Conservation (phyloP, 148 eudicot genomes). For the Selenicereus undatus region DNA sequence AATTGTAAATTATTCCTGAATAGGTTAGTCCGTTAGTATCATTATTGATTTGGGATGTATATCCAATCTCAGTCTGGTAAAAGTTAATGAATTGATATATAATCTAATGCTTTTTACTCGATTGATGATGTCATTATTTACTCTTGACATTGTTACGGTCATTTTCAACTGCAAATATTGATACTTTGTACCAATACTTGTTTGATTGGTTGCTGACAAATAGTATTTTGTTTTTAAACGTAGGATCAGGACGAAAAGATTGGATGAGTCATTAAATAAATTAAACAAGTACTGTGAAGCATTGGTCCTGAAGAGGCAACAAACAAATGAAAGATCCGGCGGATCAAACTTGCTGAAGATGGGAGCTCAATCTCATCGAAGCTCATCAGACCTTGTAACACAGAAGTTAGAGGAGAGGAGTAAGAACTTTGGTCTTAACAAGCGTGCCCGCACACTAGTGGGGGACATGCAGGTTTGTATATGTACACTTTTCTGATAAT, state of each 20-base stretch:
- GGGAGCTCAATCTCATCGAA: slow-evolving; percentile 62
- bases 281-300: slow-evolving; percentile 54
- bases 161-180: slow-evolving; percentile 11
- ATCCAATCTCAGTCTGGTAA: neutral
- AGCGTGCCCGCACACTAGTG: slow-evolving; percentile 79
- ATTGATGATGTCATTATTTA: neutral
- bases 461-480: slow-evolving; percentile 74
- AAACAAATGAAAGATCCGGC: slow-evolving; percentile 55
- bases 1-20: neutral
- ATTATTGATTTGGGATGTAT: neutral
- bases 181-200: neutral
- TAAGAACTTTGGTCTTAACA: slow-evolving; percentile 59
- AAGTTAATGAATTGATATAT: neutral
- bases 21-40: neutral
- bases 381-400: slow-evolving; percentile 47
- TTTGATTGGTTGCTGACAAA: slow-evolving; percentile 16
- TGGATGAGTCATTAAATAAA: slow-evolving; percentile 56
- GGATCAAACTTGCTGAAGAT: slow-evolving; percentile 55
- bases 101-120: neutral
- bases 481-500: slow-evolving; percentile 1
- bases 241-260: slow-evolving; percentile 63
- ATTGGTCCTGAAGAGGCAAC: slow-evolving; percentile 55
- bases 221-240: slow-evolving; percentile 13
- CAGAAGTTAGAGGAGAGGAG: slow-evolving; percentile 68
- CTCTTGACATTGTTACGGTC: neutral